A percentile compares a stretch with the other conserved stretches of the same genome.
Evolutionary conservation across 23 red algal species (phyloP).

Genomic region (Porphyridium purpureum): DNA sequence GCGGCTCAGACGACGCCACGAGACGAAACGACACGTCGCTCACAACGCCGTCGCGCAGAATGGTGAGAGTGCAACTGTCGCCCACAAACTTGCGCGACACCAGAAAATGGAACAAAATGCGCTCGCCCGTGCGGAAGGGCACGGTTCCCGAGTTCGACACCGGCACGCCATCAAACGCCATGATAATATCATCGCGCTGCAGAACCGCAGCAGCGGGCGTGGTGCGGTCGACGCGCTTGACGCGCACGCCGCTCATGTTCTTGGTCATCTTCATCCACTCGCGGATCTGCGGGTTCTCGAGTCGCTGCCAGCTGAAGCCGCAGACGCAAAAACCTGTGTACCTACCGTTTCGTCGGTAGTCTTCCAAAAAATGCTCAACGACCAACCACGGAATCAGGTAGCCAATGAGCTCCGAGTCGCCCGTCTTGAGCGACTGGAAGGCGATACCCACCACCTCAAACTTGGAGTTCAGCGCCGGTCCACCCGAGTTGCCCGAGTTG

Average conservation of each 20-base stretch:
- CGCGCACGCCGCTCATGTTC: constrained; percentile 32
- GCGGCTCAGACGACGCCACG: constrained; percentile 24
- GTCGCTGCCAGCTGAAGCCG: constrained; percentile 55
- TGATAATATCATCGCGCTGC: constrained; percentile 65
- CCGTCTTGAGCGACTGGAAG: constrained; percentile 60
- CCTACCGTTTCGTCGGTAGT: constrained; percentile 36
- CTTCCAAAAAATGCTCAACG: constrained; percentile 84
- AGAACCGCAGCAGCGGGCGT: constrained; percentile 36
- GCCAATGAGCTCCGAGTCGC: constrained; percentile 66
- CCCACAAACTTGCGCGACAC: constrained; percentile 60
- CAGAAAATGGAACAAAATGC: constrained; percentile 71
- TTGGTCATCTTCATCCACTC: constrained; percentile 27
- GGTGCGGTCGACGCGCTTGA: constrained; percentile 53
- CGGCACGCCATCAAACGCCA: constrained; percentile 51
- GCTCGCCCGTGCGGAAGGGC: constrained; percentile 55
- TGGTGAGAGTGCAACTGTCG: constrained; percentile 27
- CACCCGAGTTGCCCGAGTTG: constrained; percentile 83
- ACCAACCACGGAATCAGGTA: constrained; percentile 80
- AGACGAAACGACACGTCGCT: constrained; percentile 45
- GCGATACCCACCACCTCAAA: constrained; percentile 80
- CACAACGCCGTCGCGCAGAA: constrained; percentile 31
- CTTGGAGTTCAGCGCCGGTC: constrained; percentile 70
- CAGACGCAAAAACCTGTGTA: constrained; percentile 79
- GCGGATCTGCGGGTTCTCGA: constrained; percentile 71
- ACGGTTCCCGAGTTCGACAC: constrained; percentile 83